Percentiles rank a stretch among this genome's conserved stretches.
Conservation (phyloP, 202 grass and related monocot genomes). For the Panicum virgatum region DNA sequence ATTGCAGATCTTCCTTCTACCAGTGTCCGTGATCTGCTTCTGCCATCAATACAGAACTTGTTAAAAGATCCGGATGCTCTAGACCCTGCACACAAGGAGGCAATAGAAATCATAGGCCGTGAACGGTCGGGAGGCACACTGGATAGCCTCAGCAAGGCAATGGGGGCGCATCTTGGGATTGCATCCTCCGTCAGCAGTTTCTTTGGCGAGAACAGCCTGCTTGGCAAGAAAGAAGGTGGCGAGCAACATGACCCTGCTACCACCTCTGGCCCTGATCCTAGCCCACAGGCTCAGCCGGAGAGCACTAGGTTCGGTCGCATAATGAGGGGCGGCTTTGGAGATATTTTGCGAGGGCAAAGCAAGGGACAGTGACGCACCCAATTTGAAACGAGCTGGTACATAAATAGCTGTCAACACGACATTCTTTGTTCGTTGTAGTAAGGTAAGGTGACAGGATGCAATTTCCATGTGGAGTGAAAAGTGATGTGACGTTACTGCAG, state of each 20-base stretch:
- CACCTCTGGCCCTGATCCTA: constrained; percentile 21
- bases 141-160: constrained; percentile 84
- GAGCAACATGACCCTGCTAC: constrained; percentile 42
- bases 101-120: constrained; percentile 77
- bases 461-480: neutral
- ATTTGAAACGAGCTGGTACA: constrained; percentile 36
- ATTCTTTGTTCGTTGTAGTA: constrained; percentile 37
- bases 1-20: constrained; percentile 73
- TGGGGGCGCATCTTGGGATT: constrained; percentile 89
- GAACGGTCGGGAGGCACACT: constrained; percentile 81
- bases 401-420: neutral
- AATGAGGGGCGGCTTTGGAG: constrained; percentile 81
- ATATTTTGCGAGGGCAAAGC: constrained; percentile 79
- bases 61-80: constrained; percentile 83
- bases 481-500: neutral
- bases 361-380: constrained; percentile 57
- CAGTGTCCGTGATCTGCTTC: constrained; percentile 70
- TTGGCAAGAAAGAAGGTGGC: constrained; percentile 75
- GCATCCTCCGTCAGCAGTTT: constrained; percentile 84
- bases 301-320: constrained; percentile 83
- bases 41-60: constrained; percentile 88
- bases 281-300: constrained; percentile 47
- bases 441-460: neutral
- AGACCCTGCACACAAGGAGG: constrained; percentile 96
- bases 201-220: constrained; percentile 76